phyloP scores from a whole-genome alignment of 2,329 filamentous ascomycete species.

The Ophiostoma piceae region DNA sequence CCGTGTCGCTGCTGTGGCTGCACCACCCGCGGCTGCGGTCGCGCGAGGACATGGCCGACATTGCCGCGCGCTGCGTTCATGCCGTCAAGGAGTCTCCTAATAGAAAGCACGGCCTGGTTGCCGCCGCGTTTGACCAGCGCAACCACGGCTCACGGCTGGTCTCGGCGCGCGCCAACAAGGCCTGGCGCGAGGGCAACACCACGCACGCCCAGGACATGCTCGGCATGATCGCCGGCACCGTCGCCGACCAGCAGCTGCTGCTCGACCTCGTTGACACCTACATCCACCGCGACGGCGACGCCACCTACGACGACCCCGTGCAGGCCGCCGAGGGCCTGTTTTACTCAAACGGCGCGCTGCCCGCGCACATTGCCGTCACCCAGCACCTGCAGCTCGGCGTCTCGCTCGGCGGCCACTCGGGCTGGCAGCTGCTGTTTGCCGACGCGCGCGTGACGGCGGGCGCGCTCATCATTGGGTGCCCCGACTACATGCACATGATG shows the following conservation, averaged over 20 bases:
- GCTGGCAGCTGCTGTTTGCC: constrained; percentile 75
- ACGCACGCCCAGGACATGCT: constrained; percentile 92
- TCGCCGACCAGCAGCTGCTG: constrained; percentile 66
- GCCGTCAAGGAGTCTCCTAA: constrained; percentile 47
- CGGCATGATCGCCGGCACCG: constrained; percentile 65
- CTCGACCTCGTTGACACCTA: constrained; percentile 68
- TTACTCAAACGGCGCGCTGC: constrained; percentile 15
- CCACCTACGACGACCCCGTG: constrained; percentile 9
- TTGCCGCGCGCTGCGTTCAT: constrained; percentile 64
- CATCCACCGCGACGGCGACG: constrained; percentile 13
- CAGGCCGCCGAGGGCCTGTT: background rate
- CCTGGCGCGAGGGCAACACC: constrained; percentile 74
- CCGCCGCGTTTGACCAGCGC: constrained; percentile 82
- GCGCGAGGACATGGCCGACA: constrained; percentile 67
- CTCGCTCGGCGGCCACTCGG: constrained; percentile 79
- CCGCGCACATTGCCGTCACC: constrained; percentile 20
- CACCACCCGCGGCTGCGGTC: constrained; percentile 72
- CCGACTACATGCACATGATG: constrained; percentile 74
- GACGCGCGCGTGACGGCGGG: constrained; percentile 75
- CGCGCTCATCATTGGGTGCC: constrained; percentile 79
- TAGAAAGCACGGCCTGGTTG: constrained; percentile 52
- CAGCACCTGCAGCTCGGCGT: constrained; percentile 71
- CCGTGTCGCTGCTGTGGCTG: constrained; percentile 81
- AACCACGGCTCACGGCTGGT: constrained; percentile 79
- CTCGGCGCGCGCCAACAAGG: constrained; percentile 62